Base-by-base conservation (phyloP, 2,329 filamentous ascomycete genomes). In the Phialemoniopsis sp. region DNA sequence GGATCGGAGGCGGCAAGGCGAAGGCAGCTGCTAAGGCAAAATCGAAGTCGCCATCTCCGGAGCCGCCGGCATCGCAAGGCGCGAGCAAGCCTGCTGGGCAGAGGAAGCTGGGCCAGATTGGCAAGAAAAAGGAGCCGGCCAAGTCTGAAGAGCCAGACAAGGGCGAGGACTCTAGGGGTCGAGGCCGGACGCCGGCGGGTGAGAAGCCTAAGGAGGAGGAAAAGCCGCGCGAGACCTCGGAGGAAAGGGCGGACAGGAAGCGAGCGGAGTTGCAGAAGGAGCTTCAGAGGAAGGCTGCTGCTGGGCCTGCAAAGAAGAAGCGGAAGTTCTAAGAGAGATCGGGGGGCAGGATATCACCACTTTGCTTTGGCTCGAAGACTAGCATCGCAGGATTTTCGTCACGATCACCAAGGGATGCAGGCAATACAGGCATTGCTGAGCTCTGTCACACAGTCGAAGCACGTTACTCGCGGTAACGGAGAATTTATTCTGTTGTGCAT, bases 281-380 rank as follows among this genome's bases (percentile, higher is more conserved):
- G 29, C 55, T 76, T 13, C 67, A 76, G 46, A 67, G 54, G 42
- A 73, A 72, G 49, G 66, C 66, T 4, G 63, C 68, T 0, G 66
- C 65, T 14, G 69, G 68, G 2, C 76, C 76, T 5, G 63, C 60
- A 7, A 75, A 70, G 55, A 80, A 80, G 62, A 79, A 76, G 57
- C 62, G 76, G 32, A 72, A 65, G 37, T 79, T 79, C 44, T 80
- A 53, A 51, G 7, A 15, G 21, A n/a, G n/a, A n/a, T n/a, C n/a
- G n/a, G n/a, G n/a, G n/a, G n/a, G n/a, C n/a, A n/a, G n/a, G n/a
- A n/a, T n/a, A n/a, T n/a, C n/a, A n/a, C n/a, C n/a, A n/a, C n/a
- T n/a, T n/a, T n/a, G n/a, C n/a, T n/a, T n/a, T n/a, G n/a, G n/a
- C n/a, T n/a, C n/a, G n/a, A n/a, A n/a, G n/a, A n/a, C n/a, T n/a